These are phyloP conservation scores for Cyclotella cryptica DNA, from an alignment of 108 stramenopile genomes.

Conservation along the genomic window DNA sequence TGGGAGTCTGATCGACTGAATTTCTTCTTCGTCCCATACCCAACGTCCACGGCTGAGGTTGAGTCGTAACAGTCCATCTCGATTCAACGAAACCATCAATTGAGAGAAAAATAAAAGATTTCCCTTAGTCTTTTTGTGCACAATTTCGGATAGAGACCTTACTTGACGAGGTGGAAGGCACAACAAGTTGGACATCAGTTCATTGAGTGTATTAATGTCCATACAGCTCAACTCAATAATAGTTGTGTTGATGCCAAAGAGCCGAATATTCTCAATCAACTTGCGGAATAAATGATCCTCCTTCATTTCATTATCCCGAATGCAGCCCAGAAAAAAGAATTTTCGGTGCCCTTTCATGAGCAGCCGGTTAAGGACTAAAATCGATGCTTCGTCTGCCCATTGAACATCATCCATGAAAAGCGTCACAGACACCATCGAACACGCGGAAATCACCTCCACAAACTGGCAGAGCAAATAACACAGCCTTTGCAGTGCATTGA, in stretches of 20 bases:
- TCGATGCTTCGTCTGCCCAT: slow-evolving; percentile 28
- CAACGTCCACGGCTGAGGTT: slow-evolving; percentile 21
- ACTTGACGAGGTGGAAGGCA: slow-evolving; percentile 17
- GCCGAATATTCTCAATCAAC: slow-evolving; percentile 1
- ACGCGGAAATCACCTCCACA: slow-evolving; percentile 19
- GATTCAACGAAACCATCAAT: slow-evolving; percentile 1
- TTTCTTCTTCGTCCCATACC: slow-evolving; percentile 27
- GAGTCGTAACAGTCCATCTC: slow-evolving; percentile 6
- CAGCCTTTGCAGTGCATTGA: slow-evolving; percentile 26
- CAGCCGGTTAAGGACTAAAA: slow-evolving; percentile 15
- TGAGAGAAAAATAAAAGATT: slow-evolving; percentile 19
- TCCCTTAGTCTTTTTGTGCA: slow-evolving; percentile 26
- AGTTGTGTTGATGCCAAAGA: neutral
- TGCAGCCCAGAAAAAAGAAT: slow-evolving; percentile 19
- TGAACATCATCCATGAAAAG: slow-evolving; percentile 36
- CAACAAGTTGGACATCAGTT: slow-evolving; percentile 10
- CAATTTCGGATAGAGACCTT: neutral
- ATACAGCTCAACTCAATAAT: slow-evolving; percentile 10
- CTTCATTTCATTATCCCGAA: slow-evolving; percentile 21
- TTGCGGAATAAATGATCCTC: neutral
- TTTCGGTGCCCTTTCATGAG: neutral
- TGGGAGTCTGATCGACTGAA: slow-evolving; percentile 3
- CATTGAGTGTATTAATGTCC: slow-evolving; percentile 13
- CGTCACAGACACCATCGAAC: neutral
- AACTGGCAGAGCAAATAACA: slow-evolving; percentile 21